Evolutionary conservation across 345 rosid species (phyloP).

Genomic region (Eucalyptus marginata): DNA sequence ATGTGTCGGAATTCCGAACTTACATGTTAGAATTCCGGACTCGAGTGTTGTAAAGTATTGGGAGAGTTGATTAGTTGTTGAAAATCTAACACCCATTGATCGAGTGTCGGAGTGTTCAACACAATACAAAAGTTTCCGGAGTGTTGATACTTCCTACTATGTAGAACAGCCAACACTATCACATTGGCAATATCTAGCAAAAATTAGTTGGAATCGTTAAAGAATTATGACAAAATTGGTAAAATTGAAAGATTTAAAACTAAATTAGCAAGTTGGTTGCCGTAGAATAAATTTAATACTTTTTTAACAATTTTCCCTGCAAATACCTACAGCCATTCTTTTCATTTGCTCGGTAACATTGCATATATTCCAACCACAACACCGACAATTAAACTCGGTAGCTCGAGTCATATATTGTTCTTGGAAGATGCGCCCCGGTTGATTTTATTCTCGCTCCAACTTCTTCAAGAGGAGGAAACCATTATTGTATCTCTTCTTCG

Average conservation of each 20-base stretch:
- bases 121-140: no score
- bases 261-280: no score
- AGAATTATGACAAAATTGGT: no score
- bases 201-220: no score
- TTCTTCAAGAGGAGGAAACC: neutral
- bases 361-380: neutral
- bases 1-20: accelerated
- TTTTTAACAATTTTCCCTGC: no score
- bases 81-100: accelerated
- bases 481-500: neutral
- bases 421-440: neutral
- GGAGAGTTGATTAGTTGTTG: accelerated
- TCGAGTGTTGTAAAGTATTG: accelerated
- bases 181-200: no score
- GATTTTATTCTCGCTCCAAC: neutral
- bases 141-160: accelerated
- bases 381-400: neutral
- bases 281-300: no score
- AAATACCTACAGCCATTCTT: neutral
- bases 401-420: neutral
- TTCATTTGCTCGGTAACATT: neutral
- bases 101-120: accelerated
- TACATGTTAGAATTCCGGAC: accelerated
- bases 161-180: accelerated
- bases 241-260: no score